Evolutionary conservation across 2,329 filamentous ascomycete species (phyloP), one percentile per base, ranked within the genome.

Genomic region (Immersiporthe knoxdaviesiana): DNA sequence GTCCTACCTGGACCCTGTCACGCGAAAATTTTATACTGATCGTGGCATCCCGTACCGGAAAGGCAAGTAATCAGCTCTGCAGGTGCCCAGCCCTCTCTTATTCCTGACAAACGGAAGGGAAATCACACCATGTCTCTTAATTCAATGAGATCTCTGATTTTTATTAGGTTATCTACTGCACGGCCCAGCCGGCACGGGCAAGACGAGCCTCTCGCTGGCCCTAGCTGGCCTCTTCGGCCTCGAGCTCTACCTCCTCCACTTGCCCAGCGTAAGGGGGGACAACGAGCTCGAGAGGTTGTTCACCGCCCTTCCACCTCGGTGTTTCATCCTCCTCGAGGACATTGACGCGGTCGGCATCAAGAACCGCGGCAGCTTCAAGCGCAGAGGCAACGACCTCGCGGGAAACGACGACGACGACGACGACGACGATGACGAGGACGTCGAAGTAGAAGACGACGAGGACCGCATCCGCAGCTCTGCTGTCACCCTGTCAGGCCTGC

Each of bases 31-130:
- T 92, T 97, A 97, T 76, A 85, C 90, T 0, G 91, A 92, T 73
- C 86, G 93, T 8, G 93, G 93, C 0, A 95, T 97, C 39, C 93
- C 94, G 0, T 97, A 97, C 77, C 87, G 93, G 18, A 86, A 93
- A 5, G 94, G 59, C 41, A 41, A 6, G 35, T 11, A 12, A 2
- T 41, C n/a, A n/a, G n/a, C n/a, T 11, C n/a, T 12, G n/a, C n/a
- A n/a, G n/a, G n/a, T n/a, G 5, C 14, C 16, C 41, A 44, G 16
- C 16, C 41, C 7, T 30, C 30, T 39, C 11, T 12, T 39, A 2
- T 39, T 39, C 37, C n/a, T n/a, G n/a, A n/a, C n/a, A n/a, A n/a
- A n/a, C n/a, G n/a, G n/a, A n/a, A n/a, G n/a, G n/a, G n/a, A n/a
- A n/a, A n/a, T n/a, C n/a, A n/a, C n/a, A n/a, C n/a, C n/a, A n/a